phyloP scores from a whole-genome alignment of 73 alveolate species.

The Symbiodinium pilosum region DNA sequence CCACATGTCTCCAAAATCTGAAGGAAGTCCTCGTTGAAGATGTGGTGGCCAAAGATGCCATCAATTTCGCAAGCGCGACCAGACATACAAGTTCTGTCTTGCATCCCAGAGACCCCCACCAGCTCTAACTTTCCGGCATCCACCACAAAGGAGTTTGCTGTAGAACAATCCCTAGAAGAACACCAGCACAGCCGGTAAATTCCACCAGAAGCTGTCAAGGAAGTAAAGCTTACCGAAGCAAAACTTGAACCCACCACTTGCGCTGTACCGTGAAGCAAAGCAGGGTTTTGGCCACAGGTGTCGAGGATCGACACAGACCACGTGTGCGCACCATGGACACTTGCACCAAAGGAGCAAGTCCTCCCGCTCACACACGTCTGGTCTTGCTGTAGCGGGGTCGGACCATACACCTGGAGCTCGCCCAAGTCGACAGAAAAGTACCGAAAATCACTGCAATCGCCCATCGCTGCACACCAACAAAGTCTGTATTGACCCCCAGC shows the following conservation, averaged over 20 bases:
- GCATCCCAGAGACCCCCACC: neutral
- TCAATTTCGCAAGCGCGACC: constrained; percentile 5
- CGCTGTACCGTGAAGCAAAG: too few relatives aligned
- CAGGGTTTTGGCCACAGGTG: constrained; percentile 50
- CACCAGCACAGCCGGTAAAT: constrained; percentile 57
- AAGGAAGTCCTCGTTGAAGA: neutral
- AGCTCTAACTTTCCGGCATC: constrained; percentile 24
- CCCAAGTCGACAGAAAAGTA: constrained; percentile 3
- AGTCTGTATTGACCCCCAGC: constrained; percentile 43
- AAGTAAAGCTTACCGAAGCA: neutral
- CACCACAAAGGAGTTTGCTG: neutral
- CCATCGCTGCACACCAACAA: constrained; percentile 46
- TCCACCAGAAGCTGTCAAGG: neutral
- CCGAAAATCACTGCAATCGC: neutral
- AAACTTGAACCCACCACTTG: too few relatives aligned
- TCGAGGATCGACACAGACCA: neutral
- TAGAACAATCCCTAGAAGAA: neutral
- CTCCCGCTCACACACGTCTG: constrained; percentile 40
- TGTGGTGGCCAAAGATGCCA: neutral
- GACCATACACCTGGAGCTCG: constrained; percentile 23
- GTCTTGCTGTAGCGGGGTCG: neutral
- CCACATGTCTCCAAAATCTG: constrained; percentile 43
- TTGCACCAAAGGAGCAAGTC: neutral
- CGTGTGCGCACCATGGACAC: neutral
- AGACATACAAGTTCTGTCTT: constrained; percentile 20